Evolutionary conservation across 2,329 filamentous ascomycete species (phyloP), one percentile per base, ranked within the genome.

Genomic region (Botrytis aclada): DNA sequence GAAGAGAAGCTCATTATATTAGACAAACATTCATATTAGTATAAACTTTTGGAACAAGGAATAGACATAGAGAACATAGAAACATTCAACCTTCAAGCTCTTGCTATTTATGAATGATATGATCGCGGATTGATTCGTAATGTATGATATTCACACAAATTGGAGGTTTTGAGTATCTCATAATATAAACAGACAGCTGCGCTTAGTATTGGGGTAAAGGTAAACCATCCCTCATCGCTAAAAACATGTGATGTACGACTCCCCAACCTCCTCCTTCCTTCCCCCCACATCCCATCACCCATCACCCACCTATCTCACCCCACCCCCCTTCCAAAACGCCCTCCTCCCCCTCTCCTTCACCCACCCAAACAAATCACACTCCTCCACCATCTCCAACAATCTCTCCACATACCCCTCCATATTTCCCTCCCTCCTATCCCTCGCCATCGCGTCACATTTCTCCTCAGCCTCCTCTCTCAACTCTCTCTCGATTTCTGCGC

Each of bases 201-300:
- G 12, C 10, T 54, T 0, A 16, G 25, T 9, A 3, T 16, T n/a
- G 25, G 7, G 2, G 3, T 16, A 12, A 16, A 2, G 47, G 10
- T 16, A 9, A 16, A n/a, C 0, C 25, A 54, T 54, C 5, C 12
- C 25, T 54, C 12, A 54, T 54, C 25, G 47, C 25, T 54, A 16
- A 3, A n/a, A 14, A 16, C 2, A 54, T 16, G 5, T 54, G 47
- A n/a, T n/a, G n/a, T 54, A 54, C n/a, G n/a, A 51, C 47, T 51
- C 25, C 47, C 45, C 45, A 9, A 51, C 25, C 47, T 3, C 12
- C 25, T 51, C 22, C 10, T 51, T 14, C 12, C 25, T 12, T 12
- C 4, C 41, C 4, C 14, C 16, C n/a, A n/a, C n/a, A n/a, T n/a
- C n/a, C n/a, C n/a, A n/a, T 22, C 43, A 7, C 43, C 18, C 18